Base-by-base conservation (phyloP, 768 basidiomycete genomes). In the Thelephora aurantiotincta region DNA sequence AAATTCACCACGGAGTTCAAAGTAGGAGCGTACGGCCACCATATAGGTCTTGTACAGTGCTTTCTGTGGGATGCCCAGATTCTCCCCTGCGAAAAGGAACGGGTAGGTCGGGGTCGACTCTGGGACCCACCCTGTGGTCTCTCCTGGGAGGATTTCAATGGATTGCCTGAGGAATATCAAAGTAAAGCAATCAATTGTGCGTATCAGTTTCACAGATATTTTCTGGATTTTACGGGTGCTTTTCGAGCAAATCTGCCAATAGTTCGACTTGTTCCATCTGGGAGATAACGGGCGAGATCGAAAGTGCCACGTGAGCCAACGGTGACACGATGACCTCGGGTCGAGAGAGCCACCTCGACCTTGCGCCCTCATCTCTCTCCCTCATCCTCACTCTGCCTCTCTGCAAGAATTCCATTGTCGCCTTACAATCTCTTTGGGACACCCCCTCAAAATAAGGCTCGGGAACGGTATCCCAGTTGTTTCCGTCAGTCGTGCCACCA, bases 61-160 rank as follows among this genome's bases (percentile, higher is more conserved):
- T 52, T 76, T 80, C 55, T 74, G 68, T 0, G 80, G 82, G 30
- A 85, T 63, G 0, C 83, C 83, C 11, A 86, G 69, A 47, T 86
- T 70, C 6, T 69, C 68, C 36, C 81, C 74, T 14, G 68, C 52
- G 48, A 74, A 65, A 12, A 83, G 55, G 57, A 80, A 82, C 1
- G 80, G 79, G 51, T 2, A 35, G 11, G 23, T 55, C 62, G 5
- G 57, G 58, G 23, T 55, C 57, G 34, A 41, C 18, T 54, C 52
- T 11, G 54, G 41, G 11, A 49, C 53, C 77, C 77, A 82, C 35
- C 69, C 65, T 16, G 68, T 57, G 1, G 70, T 56, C 45, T 71
- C 68, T 1, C 80, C 80, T 14, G 82, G 80, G 33, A 83, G 59
- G 47, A 84, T 69, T 59, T 83, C 82, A 16, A 81, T 58, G 1